These are phyloP conservation scores for Leccinum variicolor DNA, from an alignment of 768 basidiomycete genomes.

Conservation along the genomic window DNA sequence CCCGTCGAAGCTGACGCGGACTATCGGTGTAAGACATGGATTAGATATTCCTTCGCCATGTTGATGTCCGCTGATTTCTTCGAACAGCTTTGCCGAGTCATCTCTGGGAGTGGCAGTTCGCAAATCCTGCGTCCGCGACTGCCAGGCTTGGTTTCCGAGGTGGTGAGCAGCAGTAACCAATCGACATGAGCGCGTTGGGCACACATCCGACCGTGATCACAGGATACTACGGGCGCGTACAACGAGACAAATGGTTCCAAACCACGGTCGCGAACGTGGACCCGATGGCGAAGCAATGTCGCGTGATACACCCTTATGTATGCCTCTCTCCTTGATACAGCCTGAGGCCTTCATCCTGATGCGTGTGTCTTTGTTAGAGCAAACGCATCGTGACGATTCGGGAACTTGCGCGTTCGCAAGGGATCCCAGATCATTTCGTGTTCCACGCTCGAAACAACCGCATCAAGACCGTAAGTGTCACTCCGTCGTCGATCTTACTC, in stretches of 20 bases:
- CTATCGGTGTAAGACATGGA: conserved; percentile 49
- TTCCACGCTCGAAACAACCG: conserved; percentile 53
- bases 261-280: conserved; percentile 79
- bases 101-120: conserved; percentile 57
- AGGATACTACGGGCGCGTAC: conserved; percentile 61
- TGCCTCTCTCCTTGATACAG: conserved; percentile 13
- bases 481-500: neutral
- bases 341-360: neutral
- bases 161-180: conserved; percentile 33
- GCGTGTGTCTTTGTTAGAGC: conserved; percentile 40
- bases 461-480: conserved; percentile 56
- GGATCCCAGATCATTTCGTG: conserved; percentile 72
- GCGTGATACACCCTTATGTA: conserved; percentile 66
- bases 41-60: neutral
- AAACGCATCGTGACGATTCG: conserved; percentile 70
- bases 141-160: conserved; percentile 50
- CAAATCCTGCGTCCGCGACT: conserved; percentile 56
- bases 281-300: conserved; percentile 74
- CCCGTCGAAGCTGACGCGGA: conserved; percentile 59
- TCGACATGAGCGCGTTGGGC: neutral
- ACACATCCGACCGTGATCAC: conserved; percentile 12
- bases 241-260: conserved; percentile 53
- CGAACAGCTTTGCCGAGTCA: conserved; percentile 33
- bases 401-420: conserved; percentile 77
- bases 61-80: neutral